phyloP scores from a whole-genome alignment of 2,329 filamentous ascomycete species.

The Aureobasidium vineae region DNA sequence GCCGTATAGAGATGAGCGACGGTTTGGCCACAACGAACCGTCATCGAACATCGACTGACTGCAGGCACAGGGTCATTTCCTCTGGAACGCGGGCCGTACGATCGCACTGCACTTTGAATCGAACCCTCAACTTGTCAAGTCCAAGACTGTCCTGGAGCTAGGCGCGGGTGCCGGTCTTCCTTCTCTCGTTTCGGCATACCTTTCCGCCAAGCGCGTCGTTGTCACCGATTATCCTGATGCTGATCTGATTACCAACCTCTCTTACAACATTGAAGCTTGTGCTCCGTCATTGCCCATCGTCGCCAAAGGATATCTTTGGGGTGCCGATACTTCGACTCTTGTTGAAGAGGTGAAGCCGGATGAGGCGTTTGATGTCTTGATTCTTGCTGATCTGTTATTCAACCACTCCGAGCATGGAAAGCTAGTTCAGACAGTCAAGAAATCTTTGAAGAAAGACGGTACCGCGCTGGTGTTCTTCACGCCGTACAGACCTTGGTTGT shows the following conservation, averaged over 20 bases:
- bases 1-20: not conserved
- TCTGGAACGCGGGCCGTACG: conserved; percentile 87
- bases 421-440: conserved; percentile 67
- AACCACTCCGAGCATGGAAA: conserved; percentile 84
- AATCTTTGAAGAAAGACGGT: conserved; percentile 62
- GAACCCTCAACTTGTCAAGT: conserved; percentile 60
- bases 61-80: conserved; percentile 66
- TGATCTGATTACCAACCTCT: conserved; percentile 77
- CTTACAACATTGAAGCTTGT: conserved; percentile 67
- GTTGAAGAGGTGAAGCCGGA: conserved; percentile 42
- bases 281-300: conserved; percentile 43
- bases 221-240: conserved; percentile 87
- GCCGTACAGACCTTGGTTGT: conserved; percentile 87
- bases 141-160: conserved; percentile 76
- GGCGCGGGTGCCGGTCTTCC: conserved; percentile 86
- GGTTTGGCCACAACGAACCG: too few relatives aligned
- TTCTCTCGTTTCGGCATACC: conserved; percentile 68
- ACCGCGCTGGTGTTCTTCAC: conserved; percentile 89
- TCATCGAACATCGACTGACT: not conserved
- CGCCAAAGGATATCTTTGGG: conserved; percentile 76
- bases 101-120: conserved; percentile 76
- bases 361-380: conserved; percentile 70
- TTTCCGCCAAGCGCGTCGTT: conserved; percentile 66
- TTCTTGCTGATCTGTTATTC: conserved; percentile 87
- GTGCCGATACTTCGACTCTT: conserved; percentile 49